These are phyloP conservation scores for Yamadazyma sp. DNA, from an alignment of 805 yeast genomes.

Conservation along the genomic window DNA sequence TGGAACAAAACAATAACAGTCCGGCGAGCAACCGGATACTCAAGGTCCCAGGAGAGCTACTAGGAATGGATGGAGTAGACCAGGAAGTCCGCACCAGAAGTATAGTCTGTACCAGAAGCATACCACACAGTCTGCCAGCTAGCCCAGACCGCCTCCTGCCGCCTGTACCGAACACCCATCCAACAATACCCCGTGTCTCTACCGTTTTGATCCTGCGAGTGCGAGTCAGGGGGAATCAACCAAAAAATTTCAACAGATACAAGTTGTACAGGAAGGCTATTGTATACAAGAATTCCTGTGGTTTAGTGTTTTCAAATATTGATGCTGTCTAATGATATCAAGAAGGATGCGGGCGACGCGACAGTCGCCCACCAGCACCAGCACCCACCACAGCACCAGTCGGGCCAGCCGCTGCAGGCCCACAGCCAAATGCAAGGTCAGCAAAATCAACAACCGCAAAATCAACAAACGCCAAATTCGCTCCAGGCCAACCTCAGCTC, in stretches of 20 bases:
- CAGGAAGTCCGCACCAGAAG: too few relatives aligned
- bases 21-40: too few relatives aligned
- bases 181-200: too few relatives aligned
- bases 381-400: constrained; percentile 5
- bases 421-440: too few relatives aligned
- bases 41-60: too few relatives aligned
- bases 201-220: constrained; percentile 2
- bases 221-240: constrained; percentile 6
- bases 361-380: constrained; percentile 2
- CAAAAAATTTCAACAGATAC: constrained; percentile 7
- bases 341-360: neutral
- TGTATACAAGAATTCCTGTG: constrained; percentile 13
- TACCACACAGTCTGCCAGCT: too few relatives aligned
- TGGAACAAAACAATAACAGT: too few relatives aligned
- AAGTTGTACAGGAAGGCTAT: constrained; percentile 11
- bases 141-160: too few relatives aligned
- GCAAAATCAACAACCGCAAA: constrained; percentile 4
- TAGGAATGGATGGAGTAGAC: too few relatives aligned
- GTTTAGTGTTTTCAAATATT: neutral
- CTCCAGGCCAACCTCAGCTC: neutral
- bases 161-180: too few relatives aligned
- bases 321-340: neutral
- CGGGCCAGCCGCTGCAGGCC: too few relatives aligned
- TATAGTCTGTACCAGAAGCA: too few relatives aligned
- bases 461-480: constrained; percentile 5